These are phyloP conservation scores for Volvox reticuliferus DNA, from an alignment of 139 green algal genomes.

Conservation along the genomic window DNA sequence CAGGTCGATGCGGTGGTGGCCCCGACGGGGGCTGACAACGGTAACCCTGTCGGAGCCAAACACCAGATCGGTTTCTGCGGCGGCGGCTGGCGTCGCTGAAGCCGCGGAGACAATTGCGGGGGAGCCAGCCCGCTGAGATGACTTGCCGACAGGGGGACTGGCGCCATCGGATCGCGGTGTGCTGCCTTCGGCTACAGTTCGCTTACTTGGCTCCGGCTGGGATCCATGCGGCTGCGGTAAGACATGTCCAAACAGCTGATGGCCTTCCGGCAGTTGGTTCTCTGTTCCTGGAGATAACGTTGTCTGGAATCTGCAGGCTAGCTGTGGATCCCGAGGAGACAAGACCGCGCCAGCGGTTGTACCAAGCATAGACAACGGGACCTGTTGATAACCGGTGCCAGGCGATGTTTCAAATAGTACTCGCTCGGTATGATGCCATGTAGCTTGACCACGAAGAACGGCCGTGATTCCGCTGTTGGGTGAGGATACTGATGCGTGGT, in stretches of 20 bases:
- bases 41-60: background rate
- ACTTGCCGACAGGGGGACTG: background rate
- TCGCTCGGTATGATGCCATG: background rate
- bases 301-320: background rate
- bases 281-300: background rate
- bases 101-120: too few relatives aligned
- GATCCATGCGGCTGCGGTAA: background rate
- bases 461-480: background rate
- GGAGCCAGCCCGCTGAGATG: too few relatives aligned
- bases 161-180: background rate
- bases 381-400: background rate
- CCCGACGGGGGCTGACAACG: background rate
- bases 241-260: background rate
- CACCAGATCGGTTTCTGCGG: background rate
- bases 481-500: background rate
- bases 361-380: background rate
- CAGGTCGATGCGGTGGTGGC: constrained; percentile 5
- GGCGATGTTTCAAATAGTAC: background rate
- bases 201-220: background rate
- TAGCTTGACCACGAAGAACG: background rate
- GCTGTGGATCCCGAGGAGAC: background rate
- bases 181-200: background rate
- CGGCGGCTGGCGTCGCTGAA: background rate
- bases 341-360: background rate
- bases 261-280: background rate